Percentiles rank a stretch among this genome's conserved stretches.
Evolutionary conservation across 768 basidiomycete genomes (phyloP).

Genomic region (Amanita pseudoporphyria): DNA sequence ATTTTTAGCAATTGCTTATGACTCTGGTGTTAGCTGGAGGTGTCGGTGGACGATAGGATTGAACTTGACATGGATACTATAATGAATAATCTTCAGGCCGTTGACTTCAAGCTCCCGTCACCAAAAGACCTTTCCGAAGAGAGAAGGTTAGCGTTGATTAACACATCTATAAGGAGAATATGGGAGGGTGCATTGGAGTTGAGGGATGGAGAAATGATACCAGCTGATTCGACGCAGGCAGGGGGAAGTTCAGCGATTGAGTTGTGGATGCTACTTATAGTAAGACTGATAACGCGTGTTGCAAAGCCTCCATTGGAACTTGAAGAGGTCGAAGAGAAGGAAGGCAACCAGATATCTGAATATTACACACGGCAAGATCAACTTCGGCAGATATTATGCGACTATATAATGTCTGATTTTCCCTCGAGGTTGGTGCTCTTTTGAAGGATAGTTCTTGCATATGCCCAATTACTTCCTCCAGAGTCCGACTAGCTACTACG

Average conservation of each 20-base stretch:
- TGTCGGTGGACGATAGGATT: constrained; percentile 24
- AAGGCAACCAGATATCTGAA: constrained; percentile 23
- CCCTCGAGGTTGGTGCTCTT: constrained; percentile 51
- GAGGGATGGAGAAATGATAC: constrained; percentile 27
- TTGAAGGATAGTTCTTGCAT: not conserved
- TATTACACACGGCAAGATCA: constrained; percentile 62
- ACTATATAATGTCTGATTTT: constrained; percentile 87
- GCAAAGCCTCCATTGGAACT: constrained; percentile 36
- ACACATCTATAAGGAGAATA: constrained; percentile 58
- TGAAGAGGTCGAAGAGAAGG: constrained; percentile 29
- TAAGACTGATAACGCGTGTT: constrained; percentile 82
- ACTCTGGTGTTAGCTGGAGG: constrained; percentile 35
- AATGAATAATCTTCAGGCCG: constrained; percentile 39
- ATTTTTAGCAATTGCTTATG: not conserved
- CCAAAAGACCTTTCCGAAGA: constrained; percentile 52
- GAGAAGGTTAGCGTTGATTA: constrained; percentile 48
- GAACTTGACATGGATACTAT: constrained; percentile 26
- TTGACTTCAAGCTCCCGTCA: constrained; percentile 76
- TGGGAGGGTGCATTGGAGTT: constrained; percentile 58
- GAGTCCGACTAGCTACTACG: constrained; percentile 81
- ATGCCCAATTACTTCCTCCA: constrained; percentile 19
- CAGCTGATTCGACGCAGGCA: constrained; percentile 31
- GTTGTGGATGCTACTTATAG: constrained; percentile 87
- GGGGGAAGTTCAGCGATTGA: constrained; percentile 49
- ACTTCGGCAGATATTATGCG: constrained; percentile 65